Base-by-base conservation (phyloP, 2,329 filamentous ascomycete genomes). In the Stagonosporopsis tanaceti region DNA sequence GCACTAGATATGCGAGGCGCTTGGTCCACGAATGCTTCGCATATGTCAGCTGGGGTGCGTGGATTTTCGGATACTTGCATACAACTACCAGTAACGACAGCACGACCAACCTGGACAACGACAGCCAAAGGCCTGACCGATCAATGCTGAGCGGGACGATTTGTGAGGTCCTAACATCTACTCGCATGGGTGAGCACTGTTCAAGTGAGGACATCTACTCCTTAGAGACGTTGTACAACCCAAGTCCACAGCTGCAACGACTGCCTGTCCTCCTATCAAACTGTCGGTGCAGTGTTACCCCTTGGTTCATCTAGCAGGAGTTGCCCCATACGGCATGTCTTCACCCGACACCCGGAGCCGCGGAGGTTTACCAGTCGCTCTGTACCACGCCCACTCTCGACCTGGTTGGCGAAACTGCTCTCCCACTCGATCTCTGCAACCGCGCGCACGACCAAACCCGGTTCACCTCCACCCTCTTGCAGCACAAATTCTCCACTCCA, bases 321-420 rank as follows among this genome's bases (percentile, higher is more conserved):
- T 52, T 47, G 38, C 54, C 53, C 47, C 27, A 48, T 34, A 27
- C 22, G 44, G 48, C 25, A 57, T 44, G 32, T 52, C n/a, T 40
- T 34, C 28, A 28, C 46, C 24, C 35, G 37, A 38, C 12, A 48
- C 22, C 54, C 48, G 44, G 48, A 57, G 54, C 54, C 48, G 27
- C 48, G 48, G 15, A 28, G 35, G 15, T 30, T 24, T 35, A 28
- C 27, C 34, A 24, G 12, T 37, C n/a, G 27, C 25, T 40, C 30
- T 57, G 48, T 57, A 53, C 38, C 15, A 44, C 48, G 20, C n/a
- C 34, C 24, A 15, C 27, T 7, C 17, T 20, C 32, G 11, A 47
- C n/a, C 42, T 53, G 48, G 38, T 48, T 51, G 15, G 48, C 15
- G 45, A n/a, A 17, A 20, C 22, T 42, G 25, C 25, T 40, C 38